These are phyloP conservation scores for Phlyctochytrium arcticum DNA, from an alignment of 192 early-diverging fungal genomes.

Conservation along the genomic window DNA sequence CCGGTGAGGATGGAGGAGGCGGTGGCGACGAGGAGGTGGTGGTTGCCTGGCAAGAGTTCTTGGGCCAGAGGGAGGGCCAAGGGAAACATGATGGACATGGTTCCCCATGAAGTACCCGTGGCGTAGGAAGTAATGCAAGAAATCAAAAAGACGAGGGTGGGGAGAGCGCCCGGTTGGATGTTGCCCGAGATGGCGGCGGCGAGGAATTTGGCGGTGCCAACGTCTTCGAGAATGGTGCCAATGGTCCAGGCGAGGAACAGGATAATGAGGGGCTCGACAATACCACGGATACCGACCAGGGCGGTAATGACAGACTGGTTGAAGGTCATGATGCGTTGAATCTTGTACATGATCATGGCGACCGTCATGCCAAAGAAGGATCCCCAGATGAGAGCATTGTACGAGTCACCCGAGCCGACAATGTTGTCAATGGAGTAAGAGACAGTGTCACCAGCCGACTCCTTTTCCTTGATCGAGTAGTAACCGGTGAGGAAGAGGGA, in stretches of 20 bases:
- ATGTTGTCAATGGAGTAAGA: background rate
- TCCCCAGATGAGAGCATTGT: background rate
- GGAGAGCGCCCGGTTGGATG: background rate
- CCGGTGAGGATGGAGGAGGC: background rate
- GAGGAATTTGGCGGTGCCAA: background rate
- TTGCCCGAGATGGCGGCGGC: background rate
- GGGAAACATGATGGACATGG: background rate
- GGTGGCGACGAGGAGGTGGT: background rate
- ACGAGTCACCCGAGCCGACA: background rate
- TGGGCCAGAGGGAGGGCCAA: background rate
- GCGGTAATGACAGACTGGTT: background rate
- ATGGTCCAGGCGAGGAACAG: background rate
- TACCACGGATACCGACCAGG: background rate
- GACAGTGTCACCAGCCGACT: background rate
- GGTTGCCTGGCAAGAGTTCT: background rate
- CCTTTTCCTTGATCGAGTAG: background rate
- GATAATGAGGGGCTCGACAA: background rate
- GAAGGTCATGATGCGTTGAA: background rate
- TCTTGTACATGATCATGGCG: background rate
- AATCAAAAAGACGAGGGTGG: background rate
- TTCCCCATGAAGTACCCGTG: background rate
- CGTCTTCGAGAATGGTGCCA: background rate
- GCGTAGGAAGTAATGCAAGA: background rate
- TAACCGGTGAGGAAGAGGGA: conserved; percentile 10
- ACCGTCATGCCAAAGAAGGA: background rate